These are phyloP conservation scores for Canavalia gladiata DNA, from an alignment of 306 rosid genomes.

Conservation along the genomic window DNA sequence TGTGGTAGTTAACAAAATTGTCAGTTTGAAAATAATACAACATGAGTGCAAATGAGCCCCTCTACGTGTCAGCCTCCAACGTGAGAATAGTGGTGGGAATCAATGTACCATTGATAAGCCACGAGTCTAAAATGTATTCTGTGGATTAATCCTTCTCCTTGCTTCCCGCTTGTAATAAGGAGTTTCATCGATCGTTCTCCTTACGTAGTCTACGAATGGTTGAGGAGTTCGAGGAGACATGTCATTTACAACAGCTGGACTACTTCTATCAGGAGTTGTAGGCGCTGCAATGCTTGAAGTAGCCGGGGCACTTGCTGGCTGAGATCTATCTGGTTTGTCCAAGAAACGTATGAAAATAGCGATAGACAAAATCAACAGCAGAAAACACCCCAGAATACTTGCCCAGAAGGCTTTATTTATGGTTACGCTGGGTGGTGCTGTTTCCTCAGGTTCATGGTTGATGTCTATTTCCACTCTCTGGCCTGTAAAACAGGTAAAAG, in stretches of 20 bases:
- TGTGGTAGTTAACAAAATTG: slow-evolving; percentile 47
- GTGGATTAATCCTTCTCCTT: slow-evolving; percentile 81
- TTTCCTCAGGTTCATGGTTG: slow-evolving; percentile 59
- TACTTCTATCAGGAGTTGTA: slow-evolving; percentile 66
- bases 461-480: slow-evolving; percentile 79
- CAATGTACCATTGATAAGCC: neutral
- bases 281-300: slow-evolving; percentile 61
- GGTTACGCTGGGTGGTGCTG: slow-evolving; percentile 45
- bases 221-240: slow-evolving; percentile 90
- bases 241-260: slow-evolving; percentile 54
- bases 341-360: slow-evolving; percentile 50
- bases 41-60: slow-evolving; percentile 14
- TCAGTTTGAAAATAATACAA: slow-evolving; percentile 38
- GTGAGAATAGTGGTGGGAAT: neutral
- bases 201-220: slow-evolving; percentile 91
- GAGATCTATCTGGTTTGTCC: slow-evolving; percentile 66
- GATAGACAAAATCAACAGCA: slow-evolving; percentile 51
- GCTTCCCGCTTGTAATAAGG: slow-evolving; percentile 84
- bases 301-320: slow-evolving; percentile 50
- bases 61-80: neutral
- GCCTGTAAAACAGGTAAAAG: slow-evolving; percentile 61
- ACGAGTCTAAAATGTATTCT: slow-evolving; percentile 73
- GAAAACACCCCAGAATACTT: slow-evolving; percentile 57
- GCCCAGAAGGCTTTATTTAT: slow-evolving; percentile 53
- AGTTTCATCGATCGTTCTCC: slow-evolving; percentile 95